A percentile compares a stretch with the other conserved stretches of the same genome.
Evolutionary conservation across 495 filamentous ascomycete genomes (phyloP).

Genomic region (Aspergillus nanangensis): DNA sequence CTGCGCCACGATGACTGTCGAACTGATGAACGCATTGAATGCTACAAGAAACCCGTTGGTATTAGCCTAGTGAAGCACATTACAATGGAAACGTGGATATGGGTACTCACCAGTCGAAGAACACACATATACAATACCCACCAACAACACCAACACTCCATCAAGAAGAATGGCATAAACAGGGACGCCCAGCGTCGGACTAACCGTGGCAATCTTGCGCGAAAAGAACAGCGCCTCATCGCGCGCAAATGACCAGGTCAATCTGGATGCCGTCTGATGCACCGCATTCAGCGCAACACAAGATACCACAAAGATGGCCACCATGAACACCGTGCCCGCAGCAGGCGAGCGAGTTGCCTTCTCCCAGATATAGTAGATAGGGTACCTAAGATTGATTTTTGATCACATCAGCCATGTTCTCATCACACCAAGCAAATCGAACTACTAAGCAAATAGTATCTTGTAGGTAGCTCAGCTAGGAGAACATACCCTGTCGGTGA

Average conservation of each 20-base stretch:
- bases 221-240: slow-evolving; percentile 31
- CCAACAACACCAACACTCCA: slow-evolving; percentile 16
- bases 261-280: slow-evolving; percentile 36
- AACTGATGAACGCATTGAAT: slow-evolving; percentile 27
- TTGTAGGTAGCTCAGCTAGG: neutral
- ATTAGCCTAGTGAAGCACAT: neutral
- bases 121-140: slow-evolving; percentile 26
- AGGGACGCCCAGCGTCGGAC: slow-evolving; percentile 19
- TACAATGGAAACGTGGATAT: neutral
- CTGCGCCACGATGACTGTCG: slow-evolving; percentile 21
- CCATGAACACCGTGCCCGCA: slow-evolving; percentile 28
- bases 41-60: slow-evolving; percentile 3
- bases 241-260: slow-evolving; percentile 42
- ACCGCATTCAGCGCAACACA: slow-evolving; percentile 29
- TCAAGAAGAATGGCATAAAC: slow-evolving; percentile 21
- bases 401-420: no score
- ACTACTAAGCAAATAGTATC: no score
- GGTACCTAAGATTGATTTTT: slow-evolving; percentile 18
- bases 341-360: slow-evolving; percentile 26
- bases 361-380: slow-evolving; percentile 27
- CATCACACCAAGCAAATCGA: no score
- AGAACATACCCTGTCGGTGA: slow-evolving; percentile 20
- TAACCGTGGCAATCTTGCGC: slow-evolving; percentile 10
- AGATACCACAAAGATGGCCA: slow-evolving; percentile 22
- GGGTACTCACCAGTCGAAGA: slow-evolving; percentile 20